These are phyloP conservation scores for Elsinoe perseae DNA, from an alignment of 2,329 filamentous ascomycete species.

Conservation along the genomic window DNA sequence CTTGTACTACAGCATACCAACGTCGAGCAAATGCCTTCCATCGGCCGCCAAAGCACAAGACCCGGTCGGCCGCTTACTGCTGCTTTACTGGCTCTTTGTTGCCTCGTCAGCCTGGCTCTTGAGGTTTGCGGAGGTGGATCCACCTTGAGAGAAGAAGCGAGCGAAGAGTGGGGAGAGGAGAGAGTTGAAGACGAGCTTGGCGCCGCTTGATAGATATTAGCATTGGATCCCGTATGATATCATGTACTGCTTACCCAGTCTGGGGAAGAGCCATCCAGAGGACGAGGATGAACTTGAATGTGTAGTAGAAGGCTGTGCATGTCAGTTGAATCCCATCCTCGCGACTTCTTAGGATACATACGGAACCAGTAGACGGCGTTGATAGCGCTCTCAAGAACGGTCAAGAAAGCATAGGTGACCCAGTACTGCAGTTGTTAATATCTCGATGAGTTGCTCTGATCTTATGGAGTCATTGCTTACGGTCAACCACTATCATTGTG, in stretches of 20 bases:
- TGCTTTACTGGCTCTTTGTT: constrained; percentile 27
- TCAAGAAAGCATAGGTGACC: constrained; percentile 78
- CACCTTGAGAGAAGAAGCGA: constrained; percentile 71
- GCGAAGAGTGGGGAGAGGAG: constrained; percentile 86
- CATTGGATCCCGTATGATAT: constrained; percentile 18
- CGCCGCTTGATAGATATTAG: constrained; percentile 55
- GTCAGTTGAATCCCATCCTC: constrained; percentile 20
- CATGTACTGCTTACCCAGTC: constrained; percentile 63
- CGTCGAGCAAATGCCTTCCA: neutral
- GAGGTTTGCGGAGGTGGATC: constrained; percentile 76
- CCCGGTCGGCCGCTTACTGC: constrained; percentile 24
- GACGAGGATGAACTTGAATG: constrained; percentile 97
- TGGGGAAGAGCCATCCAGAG: constrained; percentile 96
- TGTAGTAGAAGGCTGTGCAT: constrained; percentile 81
- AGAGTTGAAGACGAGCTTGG: constrained; percentile 93
- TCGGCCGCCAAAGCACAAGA: constrained; percentile 14
- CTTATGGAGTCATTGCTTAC: constrained; percentile 28
- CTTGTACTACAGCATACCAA: neutral
- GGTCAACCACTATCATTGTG: constrained; percentile 53
- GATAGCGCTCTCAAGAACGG: constrained; percentile 72
- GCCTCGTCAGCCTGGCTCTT: constrained; percentile 77
- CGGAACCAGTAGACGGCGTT: constrained; percentile 87
- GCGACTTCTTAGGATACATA: constrained; percentile 25
- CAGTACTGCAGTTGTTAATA: constrained; percentile 54
- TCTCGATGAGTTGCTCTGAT: neutral